A percentile compares a stretch with the other conserved stretches of the same genome.
Conservation (phyloP, 1,284 basidiomycete species). For the Ustilago xerochloae region DNA sequence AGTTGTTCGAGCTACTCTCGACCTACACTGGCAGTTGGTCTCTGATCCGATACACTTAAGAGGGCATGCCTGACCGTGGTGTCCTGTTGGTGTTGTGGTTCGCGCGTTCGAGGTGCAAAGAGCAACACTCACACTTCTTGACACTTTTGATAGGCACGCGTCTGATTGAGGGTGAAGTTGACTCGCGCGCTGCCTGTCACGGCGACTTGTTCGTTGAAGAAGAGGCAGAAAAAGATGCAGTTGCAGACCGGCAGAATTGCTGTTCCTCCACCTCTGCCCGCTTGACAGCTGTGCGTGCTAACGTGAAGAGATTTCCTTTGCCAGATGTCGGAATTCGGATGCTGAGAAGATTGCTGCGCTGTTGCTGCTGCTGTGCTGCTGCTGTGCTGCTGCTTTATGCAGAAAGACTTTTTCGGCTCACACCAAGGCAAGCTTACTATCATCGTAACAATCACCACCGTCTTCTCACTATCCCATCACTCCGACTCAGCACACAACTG, state of each 20-base stretch:
- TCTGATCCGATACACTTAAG: too few species aligned
- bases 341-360: neutral
- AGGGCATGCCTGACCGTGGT: neutral
- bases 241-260: neutral
- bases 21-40: too few species aligned
- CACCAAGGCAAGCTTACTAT: neutral
- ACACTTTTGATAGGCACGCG: neutral
- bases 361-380: neutral
- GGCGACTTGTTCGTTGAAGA: neutral
- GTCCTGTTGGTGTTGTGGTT: neutral
- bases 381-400: too few species aligned
- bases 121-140: conserved; percentile 5
- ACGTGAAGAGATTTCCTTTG: neutral
- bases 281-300: neutral
- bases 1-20: too few species aligned
- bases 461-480: neutral
- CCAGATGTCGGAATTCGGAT: conserved; percentile 26
- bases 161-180: too few species aligned
- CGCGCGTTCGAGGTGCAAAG: neutral
- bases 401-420: conserved; percentile 4
- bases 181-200: too few species aligned
- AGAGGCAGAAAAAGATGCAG: neutral
- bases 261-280: conserved; percentile 24
- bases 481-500: neutral
- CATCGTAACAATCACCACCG: neutral